A percentile compares a stretch with the other conserved stretches of the same genome.
phyloP scores from a whole-genome alignment of 1,284 basidiomycete genomes.

The Boletus albobrunnescens region DNA sequence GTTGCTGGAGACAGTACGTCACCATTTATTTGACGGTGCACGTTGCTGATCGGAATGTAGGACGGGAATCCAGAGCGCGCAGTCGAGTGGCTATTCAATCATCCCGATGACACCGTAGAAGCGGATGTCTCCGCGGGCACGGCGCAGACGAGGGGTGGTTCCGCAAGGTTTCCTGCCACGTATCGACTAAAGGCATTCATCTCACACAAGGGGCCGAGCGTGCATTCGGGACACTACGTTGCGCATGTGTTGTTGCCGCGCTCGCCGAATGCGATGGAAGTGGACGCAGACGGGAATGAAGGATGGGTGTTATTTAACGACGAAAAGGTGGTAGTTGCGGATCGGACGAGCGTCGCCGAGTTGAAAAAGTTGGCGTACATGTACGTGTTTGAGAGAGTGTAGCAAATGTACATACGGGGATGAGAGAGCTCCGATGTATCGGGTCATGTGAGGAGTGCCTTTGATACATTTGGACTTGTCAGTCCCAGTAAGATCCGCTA shows the following conservation, averaged over 20 bases:
- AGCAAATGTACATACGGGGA: no score
- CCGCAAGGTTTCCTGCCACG: constrained; percentile 55
- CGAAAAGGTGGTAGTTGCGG: constrained; percentile 90
- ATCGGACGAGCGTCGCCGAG: constrained; percentile 66
- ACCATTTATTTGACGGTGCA: neutral
- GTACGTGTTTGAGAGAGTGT: constrained; percentile 75
- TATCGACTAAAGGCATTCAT: constrained; percentile 91
- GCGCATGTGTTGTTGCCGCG: constrained; percentile 58
- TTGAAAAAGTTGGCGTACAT: constrained; percentile 83
- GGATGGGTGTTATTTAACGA: constrained; percentile 91
- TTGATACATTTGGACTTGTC: no score
- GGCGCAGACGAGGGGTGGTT: constrained; percentile 19
- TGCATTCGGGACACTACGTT: constrained; percentile 94
- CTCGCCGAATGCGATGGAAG: constrained; percentile 20
- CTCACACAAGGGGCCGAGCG: constrained; percentile 94
- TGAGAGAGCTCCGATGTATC: no score
- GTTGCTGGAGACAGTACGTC: constrained; percentile 67
- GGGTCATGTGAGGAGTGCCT: neutral
- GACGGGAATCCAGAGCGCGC: constrained; percentile 78
- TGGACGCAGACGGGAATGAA: constrained; percentile 40
- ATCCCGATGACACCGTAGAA: constrained; percentile 84
- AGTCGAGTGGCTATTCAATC: constrained; percentile 96
- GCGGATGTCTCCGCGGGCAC: constrained; percentile 38
- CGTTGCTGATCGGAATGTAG: constrained; percentile 36
- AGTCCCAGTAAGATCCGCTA: neutral